Evolutionary conservation across 2,329 filamentous ascomycete species (phyloP).

Genomic region (Teratosphaeria gauchensis): DNA sequence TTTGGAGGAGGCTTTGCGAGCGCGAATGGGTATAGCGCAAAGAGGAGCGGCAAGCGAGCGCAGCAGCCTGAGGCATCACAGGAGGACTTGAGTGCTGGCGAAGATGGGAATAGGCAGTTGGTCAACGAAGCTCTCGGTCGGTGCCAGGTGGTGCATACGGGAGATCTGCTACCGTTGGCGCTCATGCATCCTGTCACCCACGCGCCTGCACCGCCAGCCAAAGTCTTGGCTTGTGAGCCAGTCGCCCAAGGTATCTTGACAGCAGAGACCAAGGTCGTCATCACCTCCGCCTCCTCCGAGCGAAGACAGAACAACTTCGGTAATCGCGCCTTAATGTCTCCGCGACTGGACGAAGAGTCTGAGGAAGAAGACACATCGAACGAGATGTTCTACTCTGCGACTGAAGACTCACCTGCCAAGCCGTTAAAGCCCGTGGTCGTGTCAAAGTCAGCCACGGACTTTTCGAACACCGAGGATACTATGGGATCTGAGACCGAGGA

Average conservation of each 20-base stretch:
- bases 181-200: conserved; percentile 82
- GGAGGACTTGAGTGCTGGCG: conserved; percentile 5
- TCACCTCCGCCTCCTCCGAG: conserved; percentile 57
- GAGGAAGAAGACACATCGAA: conserved; percentile 67
- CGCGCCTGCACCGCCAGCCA: conserved; percentile 71
- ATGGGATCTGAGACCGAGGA: conserved; percentile 56
- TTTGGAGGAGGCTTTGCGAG: conserved; percentile 57
- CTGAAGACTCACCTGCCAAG: conserved; percentile 54
- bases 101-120: conserved; percentile 16
- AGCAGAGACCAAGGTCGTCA: conserved; percentile 70
- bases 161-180: conserved; percentile 71
- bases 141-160: conserved; percentile 69
- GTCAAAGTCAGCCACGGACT: conserved; percentile 27
- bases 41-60: conserved; percentile 14
- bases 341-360: conserved; percentile 24
- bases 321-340: conserved; percentile 19
- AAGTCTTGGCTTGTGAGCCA: conserved; percentile 87
- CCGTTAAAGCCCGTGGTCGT: conserved; percentile 29
- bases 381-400: conserved; percentile 86
- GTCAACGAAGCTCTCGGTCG: conserved; percentile 65
- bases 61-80: conserved; percentile 1
- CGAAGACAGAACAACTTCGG: conserved; percentile 33
- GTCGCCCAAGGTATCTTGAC: conserved; percentile 78
- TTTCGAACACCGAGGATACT: conserved; percentile 39
- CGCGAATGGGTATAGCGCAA: conserved; percentile 17